Evolutionary conservation across 2,329 filamentous ascomycete genomes (phyloP), one percentile per base, ranked within the genome.

Genomic region (Pyrenochaeta sp.): DNA sequence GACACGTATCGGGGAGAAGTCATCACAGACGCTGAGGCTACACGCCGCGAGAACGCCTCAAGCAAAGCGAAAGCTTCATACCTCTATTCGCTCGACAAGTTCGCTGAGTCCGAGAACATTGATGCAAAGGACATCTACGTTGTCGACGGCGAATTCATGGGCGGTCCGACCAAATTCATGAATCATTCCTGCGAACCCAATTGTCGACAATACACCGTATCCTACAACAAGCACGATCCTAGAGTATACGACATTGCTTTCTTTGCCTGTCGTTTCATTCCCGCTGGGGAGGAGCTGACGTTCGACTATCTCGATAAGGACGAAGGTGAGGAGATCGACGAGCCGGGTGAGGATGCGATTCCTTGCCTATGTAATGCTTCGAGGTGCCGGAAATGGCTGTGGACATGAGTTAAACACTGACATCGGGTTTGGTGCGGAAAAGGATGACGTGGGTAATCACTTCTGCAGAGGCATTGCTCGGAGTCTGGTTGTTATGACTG

Each of bases 161-260:
- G 91, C 0, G 91, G 91, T 0, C 90, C 91, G 0, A 91, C 90
- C 0, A 85, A 91, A 2, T 95, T 94, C 76, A 90, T 94, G 74
- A 95, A 95, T 68, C 91, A 95, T 74, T 90, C 86, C 1, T 94
- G 91, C 73, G 86, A 91, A 4, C 91, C 91, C 0, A 94, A 93
- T 69, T 84, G 92, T 70, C 83, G 90, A 13, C 91, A 93, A 59
- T 94, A 93, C 76, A 91, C 90, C 0, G 87, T 92, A 0, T 90
- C 91, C 1, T 91, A 90, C 50, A 91, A 93, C 69, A 89, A 91
- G 59, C 86, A 90, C 0, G 90, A 93, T 68, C 87, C 88, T 57
- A 84, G 87, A 46, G 83, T 93, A 6, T 92, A 94, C 72, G 90
- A 93, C 59, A 79, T 94, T 47, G 91, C 90, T 0, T 84, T 94